phyloP scores from a whole-genome alignment of 2,329 filamentous ascomycete genomes.

The Dryadomyces quercivorus region DNA sequence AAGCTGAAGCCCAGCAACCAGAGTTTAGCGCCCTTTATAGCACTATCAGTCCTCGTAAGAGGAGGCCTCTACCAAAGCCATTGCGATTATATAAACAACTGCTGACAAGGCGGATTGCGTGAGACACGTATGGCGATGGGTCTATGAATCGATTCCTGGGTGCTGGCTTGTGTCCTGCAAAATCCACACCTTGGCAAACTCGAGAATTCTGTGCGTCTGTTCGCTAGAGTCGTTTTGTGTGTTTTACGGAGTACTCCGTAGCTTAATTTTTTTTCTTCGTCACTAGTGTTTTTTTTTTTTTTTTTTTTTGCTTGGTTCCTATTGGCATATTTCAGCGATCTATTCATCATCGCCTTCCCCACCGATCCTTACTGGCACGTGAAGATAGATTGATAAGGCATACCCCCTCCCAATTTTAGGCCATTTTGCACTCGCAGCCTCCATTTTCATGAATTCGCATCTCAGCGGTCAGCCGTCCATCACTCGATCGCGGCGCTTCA shows the following conservation, averaged over 20 bases:
- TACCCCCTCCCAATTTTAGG: background rate
- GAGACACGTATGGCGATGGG: too few species aligned
- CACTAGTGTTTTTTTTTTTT: background rate
- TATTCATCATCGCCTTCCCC: background rate
- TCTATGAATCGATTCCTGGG: too few species aligned
- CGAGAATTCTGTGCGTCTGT: background rate
- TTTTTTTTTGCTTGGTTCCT: background rate
- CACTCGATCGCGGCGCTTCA: background rate
- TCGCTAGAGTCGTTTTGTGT: background rate
- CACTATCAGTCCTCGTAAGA: too few species aligned
- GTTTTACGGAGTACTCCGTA: too few species aligned
- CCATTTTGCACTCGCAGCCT: background rate
- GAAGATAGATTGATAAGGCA: constrained; percentile 2
- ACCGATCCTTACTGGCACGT: background rate
- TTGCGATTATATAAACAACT: too few species aligned
- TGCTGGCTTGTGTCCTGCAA: background rate
- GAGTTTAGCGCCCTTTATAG: too few species aligned
- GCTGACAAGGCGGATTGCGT: too few species aligned
- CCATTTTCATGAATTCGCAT: background rate
- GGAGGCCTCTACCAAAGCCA: too few species aligned
- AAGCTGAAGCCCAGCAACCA: too few species aligned
- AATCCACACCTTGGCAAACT: background rate
- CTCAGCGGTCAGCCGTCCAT: constrained; percentile 2
- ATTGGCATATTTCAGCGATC: background rate
- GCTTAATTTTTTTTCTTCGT: background rate